phyloP scores from a whole-genome alignment of 148 eudicot species.

The Nepenthes gracilis region DNA sequence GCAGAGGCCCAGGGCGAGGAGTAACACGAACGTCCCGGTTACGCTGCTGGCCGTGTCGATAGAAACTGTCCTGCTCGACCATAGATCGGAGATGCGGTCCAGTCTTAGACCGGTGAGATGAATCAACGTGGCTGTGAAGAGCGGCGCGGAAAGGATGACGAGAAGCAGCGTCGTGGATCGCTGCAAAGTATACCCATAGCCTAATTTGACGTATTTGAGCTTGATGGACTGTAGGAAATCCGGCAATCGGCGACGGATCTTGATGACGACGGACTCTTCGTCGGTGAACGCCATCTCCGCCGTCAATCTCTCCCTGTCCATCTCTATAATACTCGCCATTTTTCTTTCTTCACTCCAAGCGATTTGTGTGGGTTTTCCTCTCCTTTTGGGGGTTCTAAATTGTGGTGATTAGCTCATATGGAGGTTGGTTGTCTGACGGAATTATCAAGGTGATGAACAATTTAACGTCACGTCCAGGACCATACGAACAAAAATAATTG shows the following conservation, averaged over 20 bases:
- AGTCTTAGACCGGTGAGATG: constrained; percentile 22
- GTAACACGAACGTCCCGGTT: constrained; percentile 12
- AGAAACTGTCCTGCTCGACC: constrained; percentile 17
- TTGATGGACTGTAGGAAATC: constrained; percentile 54
- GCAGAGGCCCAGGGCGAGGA: constrained; percentile 31
- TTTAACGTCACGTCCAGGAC: too few relatives aligned
- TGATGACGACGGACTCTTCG: constrained; percentile 45
- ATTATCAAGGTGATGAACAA: too few relatives aligned
- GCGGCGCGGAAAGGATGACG: constrained; percentile 24
- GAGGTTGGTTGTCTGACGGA: too few relatives aligned
- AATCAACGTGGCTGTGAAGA: constrained; percentile 24
- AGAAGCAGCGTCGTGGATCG: constrained; percentile 21
- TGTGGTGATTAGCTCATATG: too few relatives aligned
- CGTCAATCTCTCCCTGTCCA: constrained; percentile 59
- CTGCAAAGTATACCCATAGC: constrained; percentile 39
- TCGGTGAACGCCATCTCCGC: constrained; percentile 64
- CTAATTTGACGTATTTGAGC: constrained; percentile 62
- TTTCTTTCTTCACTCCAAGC: too few relatives aligned
- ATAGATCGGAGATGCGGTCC: constrained; percentile 13
- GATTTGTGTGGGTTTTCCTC: too few relatives aligned
- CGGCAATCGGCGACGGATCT: constrained; percentile 46
- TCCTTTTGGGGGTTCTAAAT: too few relatives aligned
- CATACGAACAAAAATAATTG: too few relatives aligned
- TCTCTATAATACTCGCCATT: constrained; percentile 32
- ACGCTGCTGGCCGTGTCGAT: constrained; percentile 33